phyloP scores from a whole-genome alignment of 2,329 filamentous ascomycete genomes.

The Pestalotiopsis sp. region DNA sequence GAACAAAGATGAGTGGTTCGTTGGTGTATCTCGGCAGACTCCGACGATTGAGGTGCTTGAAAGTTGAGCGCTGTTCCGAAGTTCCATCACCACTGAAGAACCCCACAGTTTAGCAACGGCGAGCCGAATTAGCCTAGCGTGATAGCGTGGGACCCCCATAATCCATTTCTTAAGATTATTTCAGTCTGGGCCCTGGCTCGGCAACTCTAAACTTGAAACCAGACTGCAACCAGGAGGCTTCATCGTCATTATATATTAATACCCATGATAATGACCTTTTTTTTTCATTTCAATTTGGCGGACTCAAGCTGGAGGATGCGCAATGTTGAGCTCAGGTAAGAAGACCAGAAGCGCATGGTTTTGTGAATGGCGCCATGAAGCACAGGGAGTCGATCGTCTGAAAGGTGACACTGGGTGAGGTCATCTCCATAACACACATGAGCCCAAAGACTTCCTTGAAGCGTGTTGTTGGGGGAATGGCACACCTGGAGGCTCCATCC shows the following conservation, averaged over 20 bases:
- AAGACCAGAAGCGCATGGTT: no score
- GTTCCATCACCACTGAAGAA: background rate
- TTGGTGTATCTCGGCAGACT: no score
- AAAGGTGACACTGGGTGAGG: background rate
- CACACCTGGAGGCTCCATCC: background rate
- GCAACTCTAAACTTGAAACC: conserved; percentile 14
- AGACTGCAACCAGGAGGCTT: conserved; percentile 11
- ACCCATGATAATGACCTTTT: background rate
- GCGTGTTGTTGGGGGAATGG: background rate
- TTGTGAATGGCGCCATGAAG: no score
- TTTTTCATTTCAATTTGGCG: background rate
- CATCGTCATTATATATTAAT: conserved; percentile 6
- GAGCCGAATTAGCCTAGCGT: conserved; percentile 11
- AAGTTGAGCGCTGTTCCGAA: no score
- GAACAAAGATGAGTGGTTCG: background rate
- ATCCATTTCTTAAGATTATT: background rate
- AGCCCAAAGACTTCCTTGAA: background rate
- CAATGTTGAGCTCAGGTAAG: background rate
- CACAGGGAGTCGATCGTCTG: no score
- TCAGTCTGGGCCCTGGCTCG: background rate
- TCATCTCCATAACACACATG: background rate
- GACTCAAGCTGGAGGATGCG: background rate
- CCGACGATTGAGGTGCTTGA: no score
- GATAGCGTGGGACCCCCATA: background rate
- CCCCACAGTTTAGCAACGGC: background rate